A percentile compares a stretch with the other conserved stretches of the same genome.
phyloP scores from a whole-genome alignment of 352 stramenopile species.

The Phytophthora foliorum region DNA sequence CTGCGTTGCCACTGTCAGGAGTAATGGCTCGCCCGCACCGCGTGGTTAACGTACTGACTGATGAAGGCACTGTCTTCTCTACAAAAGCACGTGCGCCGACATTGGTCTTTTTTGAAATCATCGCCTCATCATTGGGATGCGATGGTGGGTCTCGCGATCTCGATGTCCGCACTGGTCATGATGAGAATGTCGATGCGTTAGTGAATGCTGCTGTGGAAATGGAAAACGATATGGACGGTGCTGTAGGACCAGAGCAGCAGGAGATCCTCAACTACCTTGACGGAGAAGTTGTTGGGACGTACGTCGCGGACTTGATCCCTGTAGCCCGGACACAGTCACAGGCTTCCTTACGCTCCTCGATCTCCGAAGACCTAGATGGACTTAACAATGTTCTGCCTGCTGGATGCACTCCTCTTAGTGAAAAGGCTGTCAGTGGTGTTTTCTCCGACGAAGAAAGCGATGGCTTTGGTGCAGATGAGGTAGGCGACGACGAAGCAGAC shows the following conservation, averaged over 20 bases:
- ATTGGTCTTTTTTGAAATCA: constrained; percentile 74
- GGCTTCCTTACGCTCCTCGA: constrained; percentile 28
- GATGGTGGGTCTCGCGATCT: constrained; percentile 10
- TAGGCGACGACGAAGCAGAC: constrained; percentile 16
- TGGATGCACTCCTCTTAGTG: constrained; percentile 35
- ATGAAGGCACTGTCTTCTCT: constrained; percentile 79
- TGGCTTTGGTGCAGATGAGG: constrained; percentile 26
- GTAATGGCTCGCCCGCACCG: constrained; percentile 40
- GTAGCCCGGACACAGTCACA: constrained; percentile 22
- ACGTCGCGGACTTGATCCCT: constrained; percentile 54
- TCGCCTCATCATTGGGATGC: constrained; percentile 36
- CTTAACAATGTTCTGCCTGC: constrained; percentile 36
- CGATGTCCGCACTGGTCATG: constrained; percentile 3
- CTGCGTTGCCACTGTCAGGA: constrained; percentile 55
- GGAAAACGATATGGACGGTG: constrained; percentile 12
- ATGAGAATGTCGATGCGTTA: constrained; percentile 23
- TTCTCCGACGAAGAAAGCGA: constrained; percentile 45
- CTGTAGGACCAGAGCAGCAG: constrained; percentile 36
- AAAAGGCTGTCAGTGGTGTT: constrained; percentile 14
- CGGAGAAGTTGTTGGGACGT: constrained; percentile 55
- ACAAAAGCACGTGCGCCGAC: constrained; percentile 75
- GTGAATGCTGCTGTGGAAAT: constrained; percentile 38
- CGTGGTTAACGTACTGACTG: constrained; percentile 59
- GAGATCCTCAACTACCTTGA: constrained; percentile 70
- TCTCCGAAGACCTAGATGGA: constrained; percentile 48